These are phyloP conservation scores for Forsythia suspensa DNA, from an alignment of 257 asterid genomes.

Conservation along the genomic window DNA sequence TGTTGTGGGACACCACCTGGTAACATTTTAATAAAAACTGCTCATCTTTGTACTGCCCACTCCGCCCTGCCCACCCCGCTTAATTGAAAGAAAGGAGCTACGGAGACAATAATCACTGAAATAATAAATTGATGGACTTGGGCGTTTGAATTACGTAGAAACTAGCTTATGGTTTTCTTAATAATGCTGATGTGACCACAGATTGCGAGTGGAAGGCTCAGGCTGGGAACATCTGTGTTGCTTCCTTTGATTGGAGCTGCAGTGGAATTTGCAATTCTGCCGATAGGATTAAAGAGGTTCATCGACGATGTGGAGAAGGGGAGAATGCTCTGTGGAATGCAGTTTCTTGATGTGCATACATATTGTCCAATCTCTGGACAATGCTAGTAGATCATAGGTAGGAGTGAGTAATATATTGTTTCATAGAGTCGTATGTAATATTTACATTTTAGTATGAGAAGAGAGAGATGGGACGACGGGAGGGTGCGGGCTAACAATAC, in stretches of 20 bases:
- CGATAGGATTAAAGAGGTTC: slow-evolving; percentile 88
- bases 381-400: slow-evolving; percentile 5
- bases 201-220: slow-evolving; percentile 99
- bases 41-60: neutral
- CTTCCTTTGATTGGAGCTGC: slow-evolving; percentile 98
- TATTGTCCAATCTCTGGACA: slow-evolving; percentile 32
- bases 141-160: too few species aligned
- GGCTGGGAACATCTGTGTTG: slow-evolving; percentile 92
- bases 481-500: slow-evolving; percentile 20
- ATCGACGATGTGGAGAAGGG: slow-evolving; percentile 92
- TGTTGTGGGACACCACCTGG: slow-evolving; percentile 99
- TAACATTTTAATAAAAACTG: slow-evolving; percentile 23
- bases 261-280: slow-evolving; percentile 94
- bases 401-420: slow-evolving; percentile 5
- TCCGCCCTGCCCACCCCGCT: neutral
- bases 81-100: too few species aligned
- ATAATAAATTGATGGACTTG: too few species aligned
- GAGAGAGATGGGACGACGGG: slow-evolving; percentile 13
- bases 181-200: slow-evolving; percentile 22
- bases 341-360: slow-evolving; percentile 37
- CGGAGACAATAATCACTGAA: too few species aligned
- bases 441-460: slow-evolving; percentile 32
- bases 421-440: slow-evolving; percentile 23
- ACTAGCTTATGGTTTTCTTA: neutral
- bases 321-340: slow-evolving; percentile 67